Percentiles rank a stretch among this genome's conserved stretches.
These are phyloP conservation scores for Podospora australis DNA, from an alignment of 495 filamentous ascomycete species.

Conservation along the genomic window DNA sequence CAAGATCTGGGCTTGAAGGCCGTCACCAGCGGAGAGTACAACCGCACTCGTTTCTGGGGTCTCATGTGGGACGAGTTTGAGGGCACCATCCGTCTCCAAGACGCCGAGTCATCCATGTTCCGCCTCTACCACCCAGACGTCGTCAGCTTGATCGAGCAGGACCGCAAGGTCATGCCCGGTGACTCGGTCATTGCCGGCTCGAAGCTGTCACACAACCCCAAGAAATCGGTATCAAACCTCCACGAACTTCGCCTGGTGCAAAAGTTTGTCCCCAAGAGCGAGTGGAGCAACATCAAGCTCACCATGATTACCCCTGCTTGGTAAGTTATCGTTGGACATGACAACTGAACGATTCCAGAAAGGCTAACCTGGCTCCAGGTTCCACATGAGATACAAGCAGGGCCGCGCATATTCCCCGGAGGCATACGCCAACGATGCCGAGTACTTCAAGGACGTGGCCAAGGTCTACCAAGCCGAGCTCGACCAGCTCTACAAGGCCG, in stretches of 20 bases:
- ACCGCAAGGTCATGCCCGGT: conserved; percentile 61
- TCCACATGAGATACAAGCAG: conserved; percentile 66
- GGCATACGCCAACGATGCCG: conserved; percentile 58
- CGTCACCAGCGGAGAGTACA: conserved; percentile 72
- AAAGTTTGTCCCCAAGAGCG: conserved; percentile 49
- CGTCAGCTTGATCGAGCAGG: conserved; percentile 55
- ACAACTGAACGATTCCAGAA: conserved; percentile 20
- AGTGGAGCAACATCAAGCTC: conserved; percentile 61
- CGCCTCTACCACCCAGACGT: conserved; percentile 74
- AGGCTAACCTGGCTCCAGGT: conserved; percentile 35
- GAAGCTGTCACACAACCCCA: conserved; percentile 63
- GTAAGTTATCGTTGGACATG: not conserved
- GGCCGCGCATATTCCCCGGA: conserved; percentile 60
- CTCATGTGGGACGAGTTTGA: conserved; percentile 71
- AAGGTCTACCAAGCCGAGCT: conserved; percentile 62
- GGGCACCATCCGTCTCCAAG: conserved; percentile 55
- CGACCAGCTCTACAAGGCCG: conserved; percentile 60
- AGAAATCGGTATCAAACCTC: conserved; percentile 58
- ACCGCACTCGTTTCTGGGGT: conserved; percentile 57
- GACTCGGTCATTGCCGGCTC: conserved; percentile 67
- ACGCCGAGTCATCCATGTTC: conserved; percentile 64
- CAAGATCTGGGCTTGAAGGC: conserved; percentile 59
- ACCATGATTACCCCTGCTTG: conserved; percentile 63
- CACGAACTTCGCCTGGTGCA: conserved; percentile 63
- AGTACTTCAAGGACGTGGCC: conserved; percentile 70